Evolutionary conservation across 1,139 yeast genomes (phyloP).

Genomic region (Candida mesenterica): DNA sequence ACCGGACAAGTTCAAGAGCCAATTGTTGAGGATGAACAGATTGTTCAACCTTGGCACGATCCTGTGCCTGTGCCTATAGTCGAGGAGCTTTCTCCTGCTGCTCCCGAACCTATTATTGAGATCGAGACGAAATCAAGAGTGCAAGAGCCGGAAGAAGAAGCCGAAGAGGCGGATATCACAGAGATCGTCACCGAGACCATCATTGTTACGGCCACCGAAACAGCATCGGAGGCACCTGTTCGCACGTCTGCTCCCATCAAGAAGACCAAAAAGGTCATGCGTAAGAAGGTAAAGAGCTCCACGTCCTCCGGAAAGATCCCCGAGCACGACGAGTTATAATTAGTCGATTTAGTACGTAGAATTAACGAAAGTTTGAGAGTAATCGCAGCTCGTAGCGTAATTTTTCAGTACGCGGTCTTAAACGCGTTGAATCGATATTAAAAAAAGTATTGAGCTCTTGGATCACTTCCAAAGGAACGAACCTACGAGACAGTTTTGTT

Average conservation of each 20-base stretch:
- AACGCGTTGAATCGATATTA: not conserved
- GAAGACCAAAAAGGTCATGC: too few relatives aligned
- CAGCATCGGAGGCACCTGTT: too few relatives aligned
- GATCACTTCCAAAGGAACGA: too few relatives aligned
- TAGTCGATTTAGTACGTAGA: conserved; percentile 2
- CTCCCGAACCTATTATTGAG: conserved; percentile 3
- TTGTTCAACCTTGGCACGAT: not conserved
- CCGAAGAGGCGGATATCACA: too few relatives aligned
- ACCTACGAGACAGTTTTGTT: too few relatives aligned
- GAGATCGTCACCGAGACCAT: not conserved
- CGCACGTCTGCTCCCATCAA: too few relatives aligned
- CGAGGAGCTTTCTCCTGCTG: conserved; percentile 4
- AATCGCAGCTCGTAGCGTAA: not conserved
- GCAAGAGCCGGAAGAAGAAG: too few relatives aligned
- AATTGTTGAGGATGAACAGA: conserved; percentile 1
- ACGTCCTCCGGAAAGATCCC: too few relatives aligned
- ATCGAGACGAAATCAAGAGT: not conserved
- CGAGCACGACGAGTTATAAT: conserved; percentile 23
- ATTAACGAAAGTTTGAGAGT: not conserved
- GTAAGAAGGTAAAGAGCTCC: not conserved
- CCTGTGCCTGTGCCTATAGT: not conserved
- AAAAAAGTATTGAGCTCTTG: too few relatives aligned
- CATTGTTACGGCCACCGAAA: not conserved
- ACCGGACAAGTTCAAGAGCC: too few relatives aligned
- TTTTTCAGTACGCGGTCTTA: not conserved